phyloP scores from a whole-genome alignment of 1,139 yeast genomes.

The Eremothecium sinecaudum region DNA sequence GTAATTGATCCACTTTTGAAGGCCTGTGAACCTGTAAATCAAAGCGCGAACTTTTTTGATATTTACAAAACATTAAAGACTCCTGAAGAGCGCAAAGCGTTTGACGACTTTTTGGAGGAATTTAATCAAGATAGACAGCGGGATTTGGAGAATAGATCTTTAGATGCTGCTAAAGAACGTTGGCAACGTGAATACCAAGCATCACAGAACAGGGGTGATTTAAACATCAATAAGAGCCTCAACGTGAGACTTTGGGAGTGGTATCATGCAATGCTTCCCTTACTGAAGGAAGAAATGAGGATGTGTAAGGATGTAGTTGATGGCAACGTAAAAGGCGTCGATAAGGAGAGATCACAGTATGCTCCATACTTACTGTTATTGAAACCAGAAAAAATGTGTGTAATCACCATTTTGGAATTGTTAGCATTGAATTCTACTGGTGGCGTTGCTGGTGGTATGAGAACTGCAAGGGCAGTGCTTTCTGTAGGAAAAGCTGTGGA shows the following conservation, averaged over 20 bases:
- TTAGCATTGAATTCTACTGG: slow-evolving; percentile 67
- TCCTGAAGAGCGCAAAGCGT: slow-evolving; percentile 45
- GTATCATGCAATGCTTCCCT: slow-evolving; percentile 56
- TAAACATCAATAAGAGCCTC: slow-evolving; percentile 48
- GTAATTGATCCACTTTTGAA: slow-evolving; percentile 32
- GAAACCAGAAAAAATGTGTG: slow-evolving; percentile 71
- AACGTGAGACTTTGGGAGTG: slow-evolving; percentile 76
- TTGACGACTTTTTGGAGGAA: slow-evolving; percentile 56
- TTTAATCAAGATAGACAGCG: slow-evolving; percentile 71
- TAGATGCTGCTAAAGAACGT: slow-evolving; percentile 76
- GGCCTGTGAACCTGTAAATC: slow-evolving; percentile 28
- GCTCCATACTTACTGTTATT: slow-evolving; percentile 73
- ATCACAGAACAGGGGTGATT: slow-evolving; percentile 52
- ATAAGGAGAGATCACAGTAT: slow-evolving; percentile 50
- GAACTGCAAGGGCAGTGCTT: slow-evolving; percentile 73
- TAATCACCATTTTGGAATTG: slow-evolving; percentile 74
- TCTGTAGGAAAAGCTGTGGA: slow-evolving; percentile 81
- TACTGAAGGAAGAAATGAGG: slow-evolving; percentile 41
- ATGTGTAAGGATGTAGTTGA: slow-evolving; percentile 10
- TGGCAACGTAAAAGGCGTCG: slow-evolving; percentile 10
- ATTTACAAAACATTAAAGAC: slow-evolving; percentile 44
- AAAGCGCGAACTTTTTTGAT: slow-evolving; percentile 53
- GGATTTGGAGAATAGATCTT: slow-evolving; percentile 64
- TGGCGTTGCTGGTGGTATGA: slow-evolving; percentile 74
- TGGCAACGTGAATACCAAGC: slow-evolving; percentile 83